Conservation (phyloP, 192 early-diverging fungal species). For the Coemansia sp. region DNA sequence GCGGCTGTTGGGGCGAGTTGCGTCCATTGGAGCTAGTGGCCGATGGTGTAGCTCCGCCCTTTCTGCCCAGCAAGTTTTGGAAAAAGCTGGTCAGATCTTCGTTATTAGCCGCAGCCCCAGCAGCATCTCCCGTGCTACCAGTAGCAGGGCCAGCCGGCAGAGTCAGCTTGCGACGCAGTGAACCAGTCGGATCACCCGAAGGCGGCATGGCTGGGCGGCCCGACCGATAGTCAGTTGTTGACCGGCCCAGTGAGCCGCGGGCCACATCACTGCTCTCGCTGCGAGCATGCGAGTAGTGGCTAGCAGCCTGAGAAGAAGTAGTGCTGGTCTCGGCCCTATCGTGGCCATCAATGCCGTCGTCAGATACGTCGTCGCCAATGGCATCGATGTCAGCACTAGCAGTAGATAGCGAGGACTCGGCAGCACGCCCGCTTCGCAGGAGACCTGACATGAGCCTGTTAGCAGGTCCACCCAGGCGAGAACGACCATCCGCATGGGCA, state of each 20-base stretch:
- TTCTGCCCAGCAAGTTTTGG: constrained; percentile 75
- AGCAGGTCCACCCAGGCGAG: constrained; percentile 15
- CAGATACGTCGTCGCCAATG: constrained; percentile 35
- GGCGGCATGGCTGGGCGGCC: background rate
- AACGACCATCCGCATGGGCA: constrained; percentile 7
- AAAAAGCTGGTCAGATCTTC: constrained; percentile 89
- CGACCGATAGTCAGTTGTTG: constrained; percentile 1
- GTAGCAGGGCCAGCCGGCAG: constrained; percentile 3
- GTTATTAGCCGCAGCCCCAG: constrained; percentile 48
- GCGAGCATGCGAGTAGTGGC: constrained; percentile 6
- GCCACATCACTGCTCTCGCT: constrained; percentile 14
- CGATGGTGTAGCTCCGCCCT: constrained; percentile 39
- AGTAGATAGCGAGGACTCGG: constrained; percentile 44
- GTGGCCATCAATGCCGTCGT: constrained; percentile 27
- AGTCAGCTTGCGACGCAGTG: constrained; percentile 14
- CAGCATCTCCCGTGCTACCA: constrained; percentile 3
- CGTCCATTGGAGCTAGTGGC: constrained; percentile 33
- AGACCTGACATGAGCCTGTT: constrained; percentile 28
- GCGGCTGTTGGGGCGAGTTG: constrained; percentile 39
- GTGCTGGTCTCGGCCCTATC: constrained; percentile 1
- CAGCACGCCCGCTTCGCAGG: constrained; percentile 25
- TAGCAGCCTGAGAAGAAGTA: background rate
- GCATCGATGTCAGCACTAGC: constrained; percentile 24
- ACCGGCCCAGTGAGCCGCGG: constrained; percentile 8
- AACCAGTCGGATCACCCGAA: background rate